Evolutionary conservation across 805 yeast genomes (phyloP), one percentile per base, ranked within the genome.

Genomic region (Metschnikowia koreensis): DNA sequence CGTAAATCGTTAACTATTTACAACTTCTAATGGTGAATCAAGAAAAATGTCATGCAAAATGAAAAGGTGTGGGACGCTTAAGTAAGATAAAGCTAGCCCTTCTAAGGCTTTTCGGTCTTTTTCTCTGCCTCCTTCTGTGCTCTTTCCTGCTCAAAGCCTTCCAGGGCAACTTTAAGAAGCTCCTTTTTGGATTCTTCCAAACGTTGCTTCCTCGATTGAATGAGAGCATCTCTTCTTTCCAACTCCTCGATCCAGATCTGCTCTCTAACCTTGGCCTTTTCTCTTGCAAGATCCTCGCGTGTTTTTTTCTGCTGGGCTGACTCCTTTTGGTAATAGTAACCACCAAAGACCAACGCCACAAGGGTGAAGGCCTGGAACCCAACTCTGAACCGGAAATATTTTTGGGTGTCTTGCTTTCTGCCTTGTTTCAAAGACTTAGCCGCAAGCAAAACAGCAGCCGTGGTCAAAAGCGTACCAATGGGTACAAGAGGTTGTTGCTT

Each of bases 401-500:
- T 80, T 70, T 92, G 96, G 0, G 97, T 96, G 49, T 82, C 82
- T 41, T 75, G 73, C 55, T 84, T 80, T 59, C 89, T 83, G 27
- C 97, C 96, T 31, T 75, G 73, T 60, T 85, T 79, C 55, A 91
- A 75, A 26, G 92, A 87, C 57, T 81, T 79, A 3, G 90, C 91
- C 2, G 97, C 96, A 57, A 91, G 71, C 0, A 80, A 70, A 33
- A 92, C 89, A 0, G 97, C 97, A 3, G 84, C 88, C 8, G 87
- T 80, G 2, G 97, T 92, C 44, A 86, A 81, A 4, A 87, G 63
- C 13, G 88, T 77, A 1, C 97, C 97, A 6, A 90, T 50, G 1
- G 97, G 97, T 1, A 92, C 97, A 10, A 88, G 71, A 1, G 97
- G 97, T 65, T 92, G 96, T 67, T 90, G 87, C 64, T 84, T 87